A percentile compares a stretch with the other conserved stretches of the same genome.
Evolutionary conservation across 495 filamentous ascomycete genomes (phyloP).

Genomic region (Xeromyces bisporus): DNA sequence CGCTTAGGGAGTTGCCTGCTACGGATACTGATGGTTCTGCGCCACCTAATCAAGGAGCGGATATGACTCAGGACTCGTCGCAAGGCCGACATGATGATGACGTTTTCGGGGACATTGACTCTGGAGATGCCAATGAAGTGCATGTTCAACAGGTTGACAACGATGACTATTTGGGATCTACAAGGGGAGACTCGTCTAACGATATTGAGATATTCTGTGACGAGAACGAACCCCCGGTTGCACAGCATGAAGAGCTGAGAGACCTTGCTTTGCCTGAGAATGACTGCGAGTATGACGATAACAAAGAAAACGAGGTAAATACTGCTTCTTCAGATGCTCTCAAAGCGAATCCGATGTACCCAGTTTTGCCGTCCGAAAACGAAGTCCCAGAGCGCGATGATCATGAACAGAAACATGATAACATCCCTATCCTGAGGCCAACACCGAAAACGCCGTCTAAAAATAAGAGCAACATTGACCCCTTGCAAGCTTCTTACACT

Average conservation of each 20-base stretch:
- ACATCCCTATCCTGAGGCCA: too few relatives aligned
- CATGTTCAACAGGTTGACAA: neutral
- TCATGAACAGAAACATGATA: conserved; percentile 10
- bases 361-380: neutral
- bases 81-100: neutral
- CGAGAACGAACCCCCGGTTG: conserved; percentile 27
- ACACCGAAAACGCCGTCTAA: conserved; percentile 24
- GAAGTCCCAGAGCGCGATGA: conserved; percentile 17
- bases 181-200: neutral
- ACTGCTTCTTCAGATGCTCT: too few relatives aligned
- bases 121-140: neutral
- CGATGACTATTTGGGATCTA: neutral
- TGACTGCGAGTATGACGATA: conserved; percentile 1
- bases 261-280: neutral
- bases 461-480: conserved; percentile 7
- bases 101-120: neutral
- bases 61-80: neutral
- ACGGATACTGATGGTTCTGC: neutral
- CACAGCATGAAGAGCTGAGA: neutral
- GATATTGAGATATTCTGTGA: conserved; percentile 40
- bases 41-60: neutral
- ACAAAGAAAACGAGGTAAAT: conserved; percentile 1
- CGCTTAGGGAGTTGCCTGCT: too few relatives aligned
- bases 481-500: conserved; percentile 41
- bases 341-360: neutral